Conservation (phyloP, 805 yeast species). For the Tetrapisispora phaffii region DNA sequence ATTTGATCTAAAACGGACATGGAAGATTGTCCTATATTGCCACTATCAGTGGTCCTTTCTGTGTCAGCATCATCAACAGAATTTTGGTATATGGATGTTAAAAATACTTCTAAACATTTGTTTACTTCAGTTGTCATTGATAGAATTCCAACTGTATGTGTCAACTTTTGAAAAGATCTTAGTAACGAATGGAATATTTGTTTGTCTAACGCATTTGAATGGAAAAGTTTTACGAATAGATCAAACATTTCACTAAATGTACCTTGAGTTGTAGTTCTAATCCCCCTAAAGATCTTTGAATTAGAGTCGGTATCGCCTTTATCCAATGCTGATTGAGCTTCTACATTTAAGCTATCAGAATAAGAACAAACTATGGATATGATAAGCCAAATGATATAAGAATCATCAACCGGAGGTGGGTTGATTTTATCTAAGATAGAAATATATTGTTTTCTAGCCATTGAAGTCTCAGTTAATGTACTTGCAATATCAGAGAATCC, state of each 20-base stretch:
- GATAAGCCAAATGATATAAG: constrained; percentile 53
- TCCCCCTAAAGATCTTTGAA: background rate
- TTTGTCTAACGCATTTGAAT: constrained; percentile 52
- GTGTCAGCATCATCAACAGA: constrained; percentile 31
- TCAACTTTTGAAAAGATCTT: constrained; percentile 66
- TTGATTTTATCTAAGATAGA: constrained; percentile 76
- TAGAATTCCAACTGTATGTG: constrained; percentile 77
- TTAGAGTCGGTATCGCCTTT: background rate
- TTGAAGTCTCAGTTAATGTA: constrained; percentile 37
- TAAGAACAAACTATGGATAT: constrained; percentile 42
- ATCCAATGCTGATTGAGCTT: constrained; percentile 6
- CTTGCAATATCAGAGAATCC: constrained; percentile 23
- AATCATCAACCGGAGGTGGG: constrained; percentile 57
- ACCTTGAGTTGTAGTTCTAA: constrained; percentile 23
- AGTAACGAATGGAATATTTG: constrained; percentile 60
- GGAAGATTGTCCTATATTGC: background rate
- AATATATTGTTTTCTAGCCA: constrained; percentile 45
- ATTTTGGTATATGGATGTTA: constrained; percentile 30
- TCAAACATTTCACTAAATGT: constrained; percentile 35
- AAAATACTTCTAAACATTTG: constrained; percentile 40
- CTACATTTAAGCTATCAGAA: constrained; percentile 50
- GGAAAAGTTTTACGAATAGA: constrained; percentile 43
- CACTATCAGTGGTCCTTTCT: background rate
- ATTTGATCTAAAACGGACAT: constrained; percentile 12
- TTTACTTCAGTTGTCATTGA: constrained; percentile 49